phyloP scores from a whole-genome alignment of 306 rosid genomes.

The Gastrolobium bilobum region DNA sequence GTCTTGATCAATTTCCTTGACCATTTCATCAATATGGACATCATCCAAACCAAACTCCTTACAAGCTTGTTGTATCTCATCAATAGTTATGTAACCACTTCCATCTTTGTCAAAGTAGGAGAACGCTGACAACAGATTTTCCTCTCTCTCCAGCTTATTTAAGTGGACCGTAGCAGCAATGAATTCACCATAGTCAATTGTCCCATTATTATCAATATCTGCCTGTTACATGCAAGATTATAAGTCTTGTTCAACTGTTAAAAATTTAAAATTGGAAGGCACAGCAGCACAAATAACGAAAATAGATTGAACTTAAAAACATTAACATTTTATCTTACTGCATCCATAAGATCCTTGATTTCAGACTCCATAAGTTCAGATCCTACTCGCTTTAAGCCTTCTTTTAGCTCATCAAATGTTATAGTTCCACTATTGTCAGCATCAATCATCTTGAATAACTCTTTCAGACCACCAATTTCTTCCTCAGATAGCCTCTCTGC shows the following conservation, averaged over 20 bases:
- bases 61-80: conserved; percentile 70
- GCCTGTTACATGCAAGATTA: conserved; percentile 53
- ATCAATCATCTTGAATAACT: conserved; percentile 64
- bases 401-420: conserved; percentile 70
- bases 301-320: conserved; percentile 12
- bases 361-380: conserved; percentile 70
- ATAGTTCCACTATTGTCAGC: conserved; percentile 70
- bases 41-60: conserved; percentile 67
- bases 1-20: conserved; percentile 69
- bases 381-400: conserved; percentile 64
- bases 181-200: conserved; percentile 68
- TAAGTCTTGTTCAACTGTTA: conserved; percentile 6
- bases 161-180: conserved; percentile 72
- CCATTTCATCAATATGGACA: conserved; percentile 65
- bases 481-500: conserved; percentile 74
- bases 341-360: conserved; percentile 70
- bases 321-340: conserved; percentile 53
- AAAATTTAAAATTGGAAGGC: conserved; percentile 10
- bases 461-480: conserved; percentile 76
- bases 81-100: conserved; percentile 71
- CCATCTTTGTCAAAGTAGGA: conserved; percentile 71
- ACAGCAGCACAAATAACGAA: conserved; percentile 23
- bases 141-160: conserved; percentile 73
- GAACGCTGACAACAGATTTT: conserved; percentile 62
- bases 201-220: conserved; percentile 66